Base-by-base conservation (phyloP, 257 asterid species). In the Solanum infundibuliforme region DNA sequence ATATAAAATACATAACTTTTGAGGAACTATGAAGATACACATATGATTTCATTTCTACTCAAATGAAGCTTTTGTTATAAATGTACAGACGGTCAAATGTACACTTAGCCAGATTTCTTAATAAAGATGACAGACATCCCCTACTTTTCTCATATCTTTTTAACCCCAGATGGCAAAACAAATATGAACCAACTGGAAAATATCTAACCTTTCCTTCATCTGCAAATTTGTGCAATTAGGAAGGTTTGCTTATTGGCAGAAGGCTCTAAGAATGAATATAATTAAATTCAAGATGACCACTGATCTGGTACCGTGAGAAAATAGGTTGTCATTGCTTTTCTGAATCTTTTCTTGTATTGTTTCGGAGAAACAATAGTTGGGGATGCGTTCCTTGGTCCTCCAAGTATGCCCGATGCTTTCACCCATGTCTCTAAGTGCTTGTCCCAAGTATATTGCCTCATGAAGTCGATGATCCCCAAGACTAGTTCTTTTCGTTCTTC, bases 371-470 rank as follows among this genome's bases (percentile, higher is more conserved):
- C 84, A 25, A 97, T 93, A 0, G 99, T 96, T 25, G 99, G 99
- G n/a, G 99, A 92, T 82, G 94, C 96, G 84, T 95, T 95, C 88
- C 89, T 97, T 4, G 96, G 98, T 16, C 99, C 98, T 65, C 99
- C 99, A 13, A 96, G 95, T 48, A 96, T 95, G 16, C 99, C 99
- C 13, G 98, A 92, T 0, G 98, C 95, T 89, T 96, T 95, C 23
- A 95, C 98, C 98, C 99, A 96, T 36, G 98, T 95, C 96, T 97
- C 99, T 93, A 96, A 86, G 60, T 95, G 99, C 93, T 97, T 97
- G 94, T 97, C 99, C 99, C 99, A 97, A 16, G 99, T 97, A 74
- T 96, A 97, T 36, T 96, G 99, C 84, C 99, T 96, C 97, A 97
- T 96, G 95, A 90, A 97, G 86, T 97, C 99, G 0, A 97, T 97